These are phyloP conservation scores for Suillus sp. DNA, from an alignment of 768 basidiomycete species.

Conservation along the genomic window DNA sequence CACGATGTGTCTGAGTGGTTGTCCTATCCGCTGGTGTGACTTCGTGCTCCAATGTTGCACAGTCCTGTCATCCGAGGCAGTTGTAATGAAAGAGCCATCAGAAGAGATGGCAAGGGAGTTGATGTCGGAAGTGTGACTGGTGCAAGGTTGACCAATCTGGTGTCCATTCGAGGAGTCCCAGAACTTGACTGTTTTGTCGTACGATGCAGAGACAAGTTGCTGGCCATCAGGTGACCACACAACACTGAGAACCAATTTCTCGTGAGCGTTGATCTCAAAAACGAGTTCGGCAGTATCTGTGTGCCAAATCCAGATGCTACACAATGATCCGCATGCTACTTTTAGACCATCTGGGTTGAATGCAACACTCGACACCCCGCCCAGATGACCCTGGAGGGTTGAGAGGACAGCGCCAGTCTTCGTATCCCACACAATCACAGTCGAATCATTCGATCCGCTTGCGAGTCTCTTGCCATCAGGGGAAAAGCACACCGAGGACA, in stretches of 20 bases:
- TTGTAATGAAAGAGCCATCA: background rate
- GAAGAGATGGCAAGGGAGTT: background rate
- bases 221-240: background rate
- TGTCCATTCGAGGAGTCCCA: background rate
- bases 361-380: background rate
- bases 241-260: background rate
- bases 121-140: background rate
- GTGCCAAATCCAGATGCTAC: background rate
- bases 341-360: background rate
- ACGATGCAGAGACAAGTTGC: background rate
- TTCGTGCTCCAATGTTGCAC: background rate
- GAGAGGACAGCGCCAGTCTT: background rate
- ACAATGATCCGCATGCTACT: background rate
- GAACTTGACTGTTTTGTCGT: background rate
- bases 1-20: background rate
- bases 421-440: background rate
- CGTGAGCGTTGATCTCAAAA: background rate
- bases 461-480: background rate
- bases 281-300: background rate
- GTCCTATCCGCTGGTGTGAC: background rate
- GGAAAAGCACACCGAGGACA: background rate
- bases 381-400: background rate
- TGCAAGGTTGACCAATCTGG: background rate
- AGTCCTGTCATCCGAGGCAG: background rate
- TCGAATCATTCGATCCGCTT: background rate